These are phyloP conservation scores for Aspergillus conjunctus DNA, from an alignment of 495 filamentous ascomycete genomes.

Conservation along the genomic window DNA sequence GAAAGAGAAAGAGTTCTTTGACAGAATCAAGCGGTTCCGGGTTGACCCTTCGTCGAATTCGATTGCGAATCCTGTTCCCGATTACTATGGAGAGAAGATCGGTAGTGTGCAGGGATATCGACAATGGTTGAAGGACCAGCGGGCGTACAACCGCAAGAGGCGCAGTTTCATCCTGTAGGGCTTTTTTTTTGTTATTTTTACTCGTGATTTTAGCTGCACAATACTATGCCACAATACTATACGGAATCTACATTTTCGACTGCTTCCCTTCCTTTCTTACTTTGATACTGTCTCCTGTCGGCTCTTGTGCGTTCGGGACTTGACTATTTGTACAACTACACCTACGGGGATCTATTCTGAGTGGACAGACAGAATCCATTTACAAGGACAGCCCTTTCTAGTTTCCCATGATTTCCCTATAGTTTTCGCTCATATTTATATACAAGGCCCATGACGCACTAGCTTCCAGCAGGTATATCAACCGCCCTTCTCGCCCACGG, in stretches of 20 bases:
- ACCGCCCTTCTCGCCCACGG: no score
- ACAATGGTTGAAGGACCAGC: constrained; percentile 95
- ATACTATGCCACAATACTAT: background rate
- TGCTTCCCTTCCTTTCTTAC: constrained; percentile 8
- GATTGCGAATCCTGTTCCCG: constrained; percentile 69
- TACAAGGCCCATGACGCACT: no score
- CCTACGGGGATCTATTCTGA: background rate
- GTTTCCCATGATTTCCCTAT: no score
- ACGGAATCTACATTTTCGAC: no score
- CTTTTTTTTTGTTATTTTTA: background rate
- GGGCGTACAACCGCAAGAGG: constrained; percentile 94
- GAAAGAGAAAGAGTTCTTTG: constrained; percentile 93
- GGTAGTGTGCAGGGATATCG: constrained; percentile 86
- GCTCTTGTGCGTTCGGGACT: background rate
- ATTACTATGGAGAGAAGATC: constrained; percentile 88
- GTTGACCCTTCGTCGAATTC: constrained; percentile 79
- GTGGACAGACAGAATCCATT: background rate
- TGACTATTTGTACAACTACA: constrained; percentile 31
- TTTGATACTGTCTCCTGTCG: constrained; percentile 8
- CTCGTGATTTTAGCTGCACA: background rate
- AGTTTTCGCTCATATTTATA: no score
- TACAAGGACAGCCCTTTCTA: no score
- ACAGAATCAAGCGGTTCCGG: constrained; percentile 81
- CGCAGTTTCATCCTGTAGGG: constrained; percentile 56
- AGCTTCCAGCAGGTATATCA: no score